Conservation (phyloP, 2,329 filamentous ascomycete genomes). For the Sporothrix dimorphospora region DNA sequence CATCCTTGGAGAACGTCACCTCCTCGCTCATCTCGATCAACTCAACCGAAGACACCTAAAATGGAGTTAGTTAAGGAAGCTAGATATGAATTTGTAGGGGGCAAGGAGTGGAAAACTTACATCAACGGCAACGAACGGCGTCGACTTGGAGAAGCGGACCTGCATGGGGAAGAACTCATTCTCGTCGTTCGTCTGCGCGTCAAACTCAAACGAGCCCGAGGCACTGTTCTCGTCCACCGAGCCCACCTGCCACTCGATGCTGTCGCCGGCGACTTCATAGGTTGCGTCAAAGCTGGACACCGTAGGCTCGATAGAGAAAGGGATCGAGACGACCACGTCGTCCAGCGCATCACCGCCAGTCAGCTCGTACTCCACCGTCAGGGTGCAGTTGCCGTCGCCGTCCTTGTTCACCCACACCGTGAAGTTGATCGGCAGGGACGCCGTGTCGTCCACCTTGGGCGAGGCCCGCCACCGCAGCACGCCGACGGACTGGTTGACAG, state of each 20-base stretch:
- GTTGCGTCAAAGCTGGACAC: slow-evolving; percentile 92
- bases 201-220: slow-evolving; percentile 91
- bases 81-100: slow-evolving; percentile 2
- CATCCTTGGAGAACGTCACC: slow-evolving; percentile 80
- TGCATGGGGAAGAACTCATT: slow-evolving; percentile 98
- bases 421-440: slow-evolving; percentile 88
- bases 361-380: slow-evolving; percentile 95
- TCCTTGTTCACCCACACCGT: slow-evolving; percentile 97
- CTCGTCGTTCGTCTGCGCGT: slow-evolving; percentile 83
- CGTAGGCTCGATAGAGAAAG: slow-evolving; percentile 82
- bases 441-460: slow-evolving; percentile 77
- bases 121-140: slow-evolving; percentile 89
- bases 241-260: slow-evolving; percentile 91
- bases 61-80: slow-evolving; percentile 34
- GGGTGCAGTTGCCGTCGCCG: slow-evolving; percentile 75
- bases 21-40: slow-evolving; percentile 76
- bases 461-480: slow-evolving; percentile 91
- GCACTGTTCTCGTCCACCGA: slow-evolving; percentile 79
- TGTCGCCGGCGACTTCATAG: slow-evolving; percentile 92
- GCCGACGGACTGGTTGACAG: slow-evolving; percentile 89
- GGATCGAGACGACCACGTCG: slow-evolving; percentile 86
- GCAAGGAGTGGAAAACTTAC: slow-evolving; percentile 59
- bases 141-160: slow-evolving; percentile 82
- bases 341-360: slow-evolving; percentile 76
- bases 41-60: slow-evolving; percentile 67